Percentiles rank a stretch among this genome's conserved stretches.
These are phyloP conservation scores for Choiromyces venosus DNA, from an alignment of 495 filamentous ascomycete species.

Conservation along the genomic window DNA sequence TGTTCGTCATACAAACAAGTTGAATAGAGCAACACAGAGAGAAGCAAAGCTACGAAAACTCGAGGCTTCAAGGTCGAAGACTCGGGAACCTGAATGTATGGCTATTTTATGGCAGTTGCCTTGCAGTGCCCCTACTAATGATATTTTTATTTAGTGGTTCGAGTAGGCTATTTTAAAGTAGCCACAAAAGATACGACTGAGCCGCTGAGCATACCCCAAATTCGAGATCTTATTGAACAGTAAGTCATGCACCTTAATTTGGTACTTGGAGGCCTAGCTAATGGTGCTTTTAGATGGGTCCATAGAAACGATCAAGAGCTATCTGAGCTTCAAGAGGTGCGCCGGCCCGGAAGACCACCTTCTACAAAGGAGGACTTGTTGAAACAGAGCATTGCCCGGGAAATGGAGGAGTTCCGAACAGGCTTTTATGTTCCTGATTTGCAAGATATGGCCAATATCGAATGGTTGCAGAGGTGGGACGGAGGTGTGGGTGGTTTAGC, in stretches of 20 bases:
- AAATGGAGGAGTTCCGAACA: slow-evolving; percentile 73
- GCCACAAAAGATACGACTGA: slow-evolving; percentile 29
- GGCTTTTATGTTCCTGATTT: slow-evolving; percentile 75
- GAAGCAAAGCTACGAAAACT: slow-evolving; percentile 36
- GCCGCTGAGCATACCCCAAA: slow-evolving; percentile 19
- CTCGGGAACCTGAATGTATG: slow-evolving; percentile 32
- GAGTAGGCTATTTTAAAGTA: slow-evolving; percentile 39
- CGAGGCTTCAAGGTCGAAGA: slow-evolving; percentile 13
- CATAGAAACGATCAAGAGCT: slow-evolving; percentile 72
- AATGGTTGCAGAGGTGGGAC: slow-evolving; percentile 55
- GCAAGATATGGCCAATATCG: slow-evolving; percentile 51
- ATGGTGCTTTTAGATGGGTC: slow-evolving; percentile 56
- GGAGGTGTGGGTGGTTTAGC: slow-evolving; percentile 58
- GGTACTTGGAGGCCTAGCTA: too few species aligned
- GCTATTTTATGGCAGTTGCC: not conserved
- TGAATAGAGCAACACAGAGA: slow-evolving; percentile 33
- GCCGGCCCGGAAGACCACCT: slow-evolving; percentile 74
- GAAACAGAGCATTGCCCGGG: slow-evolving; percentile 60
- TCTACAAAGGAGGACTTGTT: slow-evolving; percentile 71
- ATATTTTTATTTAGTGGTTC: slow-evolving; percentile 26
- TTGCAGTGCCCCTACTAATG: not conserved
- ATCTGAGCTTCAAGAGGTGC: slow-evolving; percentile 62
- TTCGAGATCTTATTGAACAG: slow-evolving; percentile 30
- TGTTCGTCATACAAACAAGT: slow-evolving; percentile 38
- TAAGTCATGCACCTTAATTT: not conserved